Percentiles rank a stretch among this genome's conserved stretches.
phyloP scores from a whole-genome alignment of 495 filamentous ascomycete species.

The Xylaria grammica region DNA sequence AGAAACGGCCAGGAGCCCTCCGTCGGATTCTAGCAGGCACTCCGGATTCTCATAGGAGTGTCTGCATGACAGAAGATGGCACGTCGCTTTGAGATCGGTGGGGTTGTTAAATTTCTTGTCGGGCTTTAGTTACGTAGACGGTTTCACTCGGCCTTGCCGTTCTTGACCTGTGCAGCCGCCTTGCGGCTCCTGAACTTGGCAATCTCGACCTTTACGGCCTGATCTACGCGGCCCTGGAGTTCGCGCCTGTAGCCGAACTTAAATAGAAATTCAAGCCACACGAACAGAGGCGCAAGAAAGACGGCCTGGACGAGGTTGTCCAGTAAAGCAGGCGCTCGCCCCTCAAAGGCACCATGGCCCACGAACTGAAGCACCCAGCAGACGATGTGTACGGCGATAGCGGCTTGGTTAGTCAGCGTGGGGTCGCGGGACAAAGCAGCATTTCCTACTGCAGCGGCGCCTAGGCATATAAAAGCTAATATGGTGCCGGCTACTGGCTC shows the following conservation, averaged over 20 bases:
- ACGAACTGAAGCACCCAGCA: conserved; percentile 89
- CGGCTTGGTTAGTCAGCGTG: conserved; percentile 69
- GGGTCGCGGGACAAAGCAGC: conserved; percentile 72
- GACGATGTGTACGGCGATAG: conserved; percentile 68
- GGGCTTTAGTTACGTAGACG: neutral
- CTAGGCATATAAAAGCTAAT: conserved; percentile 74
- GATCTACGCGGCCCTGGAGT: conserved; percentile 77
- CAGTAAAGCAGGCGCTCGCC: conserved; percentile 82
- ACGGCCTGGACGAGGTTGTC: conserved; percentile 92
- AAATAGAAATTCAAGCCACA: conserved; percentile 96
- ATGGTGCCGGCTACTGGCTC: conserved; percentile 87
- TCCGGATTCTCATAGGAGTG: neutral
- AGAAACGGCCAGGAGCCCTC: neutral
- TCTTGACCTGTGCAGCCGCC: conserved; percentile 36
- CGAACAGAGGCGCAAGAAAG: conserved; percentile 96
- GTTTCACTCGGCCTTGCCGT: conserved; percentile 41
- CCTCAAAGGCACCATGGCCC: conserved; percentile 89
- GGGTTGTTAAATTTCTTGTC: neutral
- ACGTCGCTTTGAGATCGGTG: conserved; percentile 21
- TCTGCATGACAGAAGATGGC: conserved; percentile 2
- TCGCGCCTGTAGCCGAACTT: conserved; percentile 88
- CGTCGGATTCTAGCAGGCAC: neutral
- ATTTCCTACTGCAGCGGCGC: conserved; percentile 73
- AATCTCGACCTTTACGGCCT: conserved; percentile 72
- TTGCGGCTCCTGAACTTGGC: conserved; percentile 57